phyloP scores from a whole-genome alignment of 2,329 filamentous ascomycete species.

The Monosporascus sp. region DNA sequence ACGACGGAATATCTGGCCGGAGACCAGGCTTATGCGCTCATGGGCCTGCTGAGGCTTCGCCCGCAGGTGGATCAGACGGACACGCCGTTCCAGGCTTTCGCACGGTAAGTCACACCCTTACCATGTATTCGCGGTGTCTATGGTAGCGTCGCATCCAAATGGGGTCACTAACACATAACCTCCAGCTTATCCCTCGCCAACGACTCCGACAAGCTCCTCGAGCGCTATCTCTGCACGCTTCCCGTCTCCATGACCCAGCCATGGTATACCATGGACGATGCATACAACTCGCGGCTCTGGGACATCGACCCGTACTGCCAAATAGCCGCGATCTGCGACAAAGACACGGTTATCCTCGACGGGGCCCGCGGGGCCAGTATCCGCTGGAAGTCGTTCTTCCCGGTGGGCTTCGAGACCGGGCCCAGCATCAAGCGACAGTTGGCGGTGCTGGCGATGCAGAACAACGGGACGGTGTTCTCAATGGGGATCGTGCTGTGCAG shows the following conservation, averaged over 20 bases:
- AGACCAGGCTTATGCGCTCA: conserved; percentile 31
- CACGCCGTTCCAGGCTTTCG: conserved; percentile 32
- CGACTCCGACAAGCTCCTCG: conserved; percentile 25
- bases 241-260: conserved; percentile 25
- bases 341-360: conserved; percentile 36
- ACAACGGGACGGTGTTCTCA: background rate
- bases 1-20: conserved; percentile 20
- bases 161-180: background rate
- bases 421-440: background rate
- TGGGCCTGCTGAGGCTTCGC: conserved; percentile 30
- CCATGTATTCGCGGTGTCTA: too few species aligned
- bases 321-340: conserved; percentile 32
- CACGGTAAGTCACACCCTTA: conserved; percentile 9
- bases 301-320: conserved; percentile 36
- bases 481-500: background rate
- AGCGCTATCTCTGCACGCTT: conserved; percentile 38
- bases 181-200: conserved; percentile 27
- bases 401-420: background rate
- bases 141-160: too few species aligned
- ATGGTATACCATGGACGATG: conserved; percentile 36
- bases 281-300: conserved; percentile 35
- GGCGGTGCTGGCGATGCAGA: background rate
- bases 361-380: conserved; percentile 29
- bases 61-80: conserved; percentile 28
- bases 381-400: conserved; percentile 29